Base-by-base conservation (phyloP, 495 filamentous ascomycete genomes). In the Neurospora intermedia region DNA sequence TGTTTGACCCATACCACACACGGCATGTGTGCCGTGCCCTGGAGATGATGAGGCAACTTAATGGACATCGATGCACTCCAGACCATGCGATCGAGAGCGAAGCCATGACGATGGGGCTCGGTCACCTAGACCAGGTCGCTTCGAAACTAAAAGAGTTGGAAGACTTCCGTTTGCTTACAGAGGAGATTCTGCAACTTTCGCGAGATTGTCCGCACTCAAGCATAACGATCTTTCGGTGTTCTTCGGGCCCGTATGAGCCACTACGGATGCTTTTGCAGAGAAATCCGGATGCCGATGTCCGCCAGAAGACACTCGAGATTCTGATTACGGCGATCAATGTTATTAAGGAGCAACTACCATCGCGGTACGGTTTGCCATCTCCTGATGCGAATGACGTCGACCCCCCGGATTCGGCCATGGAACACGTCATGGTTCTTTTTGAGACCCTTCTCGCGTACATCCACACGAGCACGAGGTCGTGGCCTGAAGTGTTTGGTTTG, bases 401-500 rank as follows among this genome's bases (percentile, higher is more conserved):
- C 1, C 76, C 78, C 59, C 72, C 78, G 10, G 79, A 80, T 59
- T 38, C 78, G 46, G 69, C 83, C 78, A 80, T 79, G 76, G 18
- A 70, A 70, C 69, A 74, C 70, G 74, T 84, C 81, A 73, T 81
- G 9, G 78, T 79, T 46, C 78, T 87, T 7, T 84, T 94, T 70
- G 83, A 86, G 40, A 76, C 81, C 38, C 78, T 96, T 71, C 88
- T 91, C 73, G 79, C 79, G 4, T 80, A 80, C 48, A 85, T 87
- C 40, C 89, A 92, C 72, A 79, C 81, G 3, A 82, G 85, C 35
- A 78, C 87, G 27, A 88, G 91, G 41, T 86, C 89, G 10, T 97
- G 93, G 93, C 88, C 89, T 48, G 93, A 97, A 77, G 94, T 92
- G 62, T 96, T 96, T 76, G 89, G 88, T 38, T 85, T 92, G 42